Conservation (phyloP, 495 filamentous ascomycete species). For the Penicillium psychrofluorescens region DNA sequence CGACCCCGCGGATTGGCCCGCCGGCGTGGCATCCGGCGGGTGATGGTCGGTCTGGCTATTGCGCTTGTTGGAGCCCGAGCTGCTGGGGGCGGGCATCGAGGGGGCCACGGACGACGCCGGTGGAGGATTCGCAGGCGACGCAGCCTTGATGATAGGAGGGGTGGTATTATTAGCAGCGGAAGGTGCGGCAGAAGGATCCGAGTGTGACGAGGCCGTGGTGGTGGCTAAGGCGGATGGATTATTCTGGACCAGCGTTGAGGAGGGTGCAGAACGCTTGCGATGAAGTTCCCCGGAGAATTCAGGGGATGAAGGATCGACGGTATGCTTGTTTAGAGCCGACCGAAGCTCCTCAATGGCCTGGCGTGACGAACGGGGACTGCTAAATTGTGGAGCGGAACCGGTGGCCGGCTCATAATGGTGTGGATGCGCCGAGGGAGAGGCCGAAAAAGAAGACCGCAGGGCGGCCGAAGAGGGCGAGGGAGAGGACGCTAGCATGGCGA, state of each 20-base stretch:
- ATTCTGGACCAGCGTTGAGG: constrained; percentile 27
- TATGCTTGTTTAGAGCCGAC: constrained; percentile 36
- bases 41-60: constrained; percentile 28
- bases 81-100: constrained; percentile 30
- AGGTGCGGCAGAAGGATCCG: constrained; percentile 12
- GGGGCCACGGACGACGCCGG: constrained; percentile 16
- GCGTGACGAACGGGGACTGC: constrained; percentile 32
- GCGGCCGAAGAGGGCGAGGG: constrained; percentile 37
- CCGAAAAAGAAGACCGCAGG: constrained; percentile 24
- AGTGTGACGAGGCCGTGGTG: constrained; percentile 12
- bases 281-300: constrained; percentile 33
- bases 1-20: constrained; percentile 30
- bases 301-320: constrained; percentile 32
- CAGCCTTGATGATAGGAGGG: constrained; percentile 1
- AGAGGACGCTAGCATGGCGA: constrained; percentile 42
- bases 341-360: constrained; percentile 43
- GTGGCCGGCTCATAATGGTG: constrained; percentile 28
- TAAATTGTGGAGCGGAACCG: constrained; percentile 22
- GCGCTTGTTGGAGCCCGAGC: constrained; percentile 35
- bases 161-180: constrained; percentile 3
- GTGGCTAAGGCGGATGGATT: constrained; percentile 14
- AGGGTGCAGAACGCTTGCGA: constrained; percentile 30
- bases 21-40: constrained; percentile 26
- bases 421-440: constrained; percentile 14
- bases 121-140: constrained; percentile 17